phyloP scores from a whole-genome alignment of 495 filamentous ascomycete species.

The Aspergillus hancockii region DNA sequence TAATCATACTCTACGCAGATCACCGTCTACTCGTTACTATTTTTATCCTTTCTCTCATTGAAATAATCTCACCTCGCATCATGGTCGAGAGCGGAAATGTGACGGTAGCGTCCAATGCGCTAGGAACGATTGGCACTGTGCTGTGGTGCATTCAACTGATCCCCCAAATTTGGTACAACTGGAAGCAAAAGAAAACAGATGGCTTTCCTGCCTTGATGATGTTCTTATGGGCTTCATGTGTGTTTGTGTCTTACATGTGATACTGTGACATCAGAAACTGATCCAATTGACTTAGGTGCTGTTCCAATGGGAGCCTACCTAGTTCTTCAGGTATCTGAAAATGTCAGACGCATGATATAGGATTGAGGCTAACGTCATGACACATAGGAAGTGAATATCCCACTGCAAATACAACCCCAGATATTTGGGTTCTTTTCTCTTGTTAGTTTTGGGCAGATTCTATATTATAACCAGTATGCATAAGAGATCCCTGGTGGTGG shows the following conservation, averaged over 20 bases:
- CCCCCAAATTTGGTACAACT: slow-evolving; percentile 72
- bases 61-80: background rate
- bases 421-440: slow-evolving; percentile 65
- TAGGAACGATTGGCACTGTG: slow-evolving; percentile 57
- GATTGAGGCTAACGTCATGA: slow-evolving; percentile 13
- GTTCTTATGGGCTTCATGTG: slow-evolving; percentile 72
- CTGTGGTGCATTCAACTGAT: slow-evolving; percentile 56
- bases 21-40: background rate
- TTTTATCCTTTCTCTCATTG: background rate
- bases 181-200: slow-evolving; percentile 67
- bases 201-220: slow-evolving; percentile 73
- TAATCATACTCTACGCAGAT: background rate
- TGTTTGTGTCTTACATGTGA: slow-evolving; percentile 19
- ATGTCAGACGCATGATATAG: background rate
- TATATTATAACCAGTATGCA: slow-evolving; percentile 62
- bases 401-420: slow-evolving; percentile 74
- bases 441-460: slow-evolving; percentile 65
- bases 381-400: slow-evolving; percentile 68
- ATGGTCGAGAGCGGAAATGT: slow-evolving; percentile 37
- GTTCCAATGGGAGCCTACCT: slow-evolving; percentile 58
- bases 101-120: slow-evolving; percentile 51
- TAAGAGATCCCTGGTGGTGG: background rate
- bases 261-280: background rate
- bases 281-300: slow-evolving; percentile 31
- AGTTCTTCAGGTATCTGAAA: slow-evolving; percentile 44